A percentile compares a stretch with the other conserved stretches of the same genome.
Evolutionary conservation across 2,329 filamentous ascomycete genomes (phyloP).

Genomic region (Chrysosporium keratinophilum): DNA sequence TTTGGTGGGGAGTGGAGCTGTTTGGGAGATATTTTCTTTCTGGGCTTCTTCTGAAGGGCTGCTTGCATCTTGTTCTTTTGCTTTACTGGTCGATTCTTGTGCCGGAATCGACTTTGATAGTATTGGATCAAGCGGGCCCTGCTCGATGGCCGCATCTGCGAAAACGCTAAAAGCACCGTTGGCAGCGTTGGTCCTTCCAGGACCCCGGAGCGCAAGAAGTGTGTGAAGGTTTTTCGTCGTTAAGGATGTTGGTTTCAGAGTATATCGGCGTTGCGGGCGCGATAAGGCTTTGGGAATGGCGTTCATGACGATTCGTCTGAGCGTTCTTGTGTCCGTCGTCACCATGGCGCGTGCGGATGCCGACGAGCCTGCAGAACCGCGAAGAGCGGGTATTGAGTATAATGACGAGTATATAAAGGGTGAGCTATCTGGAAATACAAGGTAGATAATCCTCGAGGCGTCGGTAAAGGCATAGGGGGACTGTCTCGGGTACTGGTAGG

Average conservation of each 20-base stretch:
- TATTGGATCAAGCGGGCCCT: constrained; percentile 42
- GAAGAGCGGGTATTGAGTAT: constrained; percentile 31
- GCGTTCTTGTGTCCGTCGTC: constrained; percentile 47
- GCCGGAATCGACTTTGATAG: constrained; percentile 27
- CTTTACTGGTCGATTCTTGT: constrained; percentile 23
- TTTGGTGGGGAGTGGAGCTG: background rate
- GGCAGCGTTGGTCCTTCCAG: constrained; percentile 59
- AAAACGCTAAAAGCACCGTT: constrained; percentile 74
- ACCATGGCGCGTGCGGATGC: constrained; percentile 8
- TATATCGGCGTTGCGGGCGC: constrained; percentile 59
- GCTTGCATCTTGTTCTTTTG: constrained; percentile 18
- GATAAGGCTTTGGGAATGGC: constrained; percentile 76
- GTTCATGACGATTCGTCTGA: constrained; percentile 62
- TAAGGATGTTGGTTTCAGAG: constrained; percentile 57
- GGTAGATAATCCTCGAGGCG: constrained; percentile 60
- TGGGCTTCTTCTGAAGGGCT: background rate
- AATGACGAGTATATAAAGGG: constrained; percentile 61
- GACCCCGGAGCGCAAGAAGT: constrained; percentile 58
- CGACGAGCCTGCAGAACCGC: constrained; percentile 25
- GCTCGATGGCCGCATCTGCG: constrained; percentile 49
- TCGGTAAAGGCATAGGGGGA: constrained; percentile 41
- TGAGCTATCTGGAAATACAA: constrained; percentile 72
- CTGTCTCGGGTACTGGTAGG: constrained; percentile 53
- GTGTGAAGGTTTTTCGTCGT: constrained; percentile 61
- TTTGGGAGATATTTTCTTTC: constrained; percentile 16